These are phyloP conservation scores for Ascochyta clinopodiicola DNA, from an alignment of 2,329 filamentous ascomycete genomes.

Conservation along the genomic window DNA sequence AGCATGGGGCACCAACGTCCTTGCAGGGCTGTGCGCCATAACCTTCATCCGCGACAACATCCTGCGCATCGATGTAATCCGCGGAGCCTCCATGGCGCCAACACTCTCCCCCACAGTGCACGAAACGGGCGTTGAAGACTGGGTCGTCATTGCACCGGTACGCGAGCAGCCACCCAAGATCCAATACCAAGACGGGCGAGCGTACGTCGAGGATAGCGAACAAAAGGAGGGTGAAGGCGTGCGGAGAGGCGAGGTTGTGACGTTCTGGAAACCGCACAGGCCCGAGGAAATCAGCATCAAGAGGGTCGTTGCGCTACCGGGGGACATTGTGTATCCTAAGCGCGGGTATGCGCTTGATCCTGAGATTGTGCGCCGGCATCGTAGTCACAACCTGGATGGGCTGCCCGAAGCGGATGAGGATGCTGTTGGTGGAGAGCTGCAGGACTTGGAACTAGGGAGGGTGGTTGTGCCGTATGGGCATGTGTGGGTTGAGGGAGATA, in stretches of 20 bases:
- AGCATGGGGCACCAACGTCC: slow-evolving; percentile 20
- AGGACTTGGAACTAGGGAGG: slow-evolving; percentile 32
- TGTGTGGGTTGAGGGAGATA: slow-evolving; percentile 95
- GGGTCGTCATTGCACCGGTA: slow-evolving; percentile 46
- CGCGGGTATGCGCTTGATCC: slow-evolving; percentile 55
- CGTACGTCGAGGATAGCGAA: not conserved
- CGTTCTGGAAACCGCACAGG: slow-evolving; percentile 63
- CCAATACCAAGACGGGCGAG: slow-evolving; percentile 12
- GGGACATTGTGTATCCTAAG: slow-evolving; percentile 69
- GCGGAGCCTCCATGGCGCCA: slow-evolving; percentile 54
- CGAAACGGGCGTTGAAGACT: slow-evolving; percentile 49
- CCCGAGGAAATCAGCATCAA: slow-evolving; percentile 78
- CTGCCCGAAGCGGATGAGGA: slow-evolving; percentile 30
- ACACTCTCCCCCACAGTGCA: slow-evolving; percentile 52
- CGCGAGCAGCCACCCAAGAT: slow-evolving; percentile 23
- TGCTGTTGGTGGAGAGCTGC: slow-evolving; percentile 15
- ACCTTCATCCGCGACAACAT: slow-evolving; percentile 51
- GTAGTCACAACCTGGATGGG: slow-evolving; percentile 38
- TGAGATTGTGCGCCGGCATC: slow-evolving; percentile 9
- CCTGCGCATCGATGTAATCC: slow-evolving; percentile 47
- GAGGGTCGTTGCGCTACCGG: slow-evolving; percentile 79
- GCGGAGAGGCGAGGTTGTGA: slow-evolving; percentile 53
- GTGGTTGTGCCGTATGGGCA: slow-evolving; percentile 79
- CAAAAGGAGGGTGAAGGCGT: slow-evolving; percentile 39
- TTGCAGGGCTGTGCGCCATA: slow-evolving; percentile 24